These are phyloP conservation scores for Fraxinus floribunda DNA, from an alignment of 305 asterid genomes.

Conservation along the genomic window DNA sequence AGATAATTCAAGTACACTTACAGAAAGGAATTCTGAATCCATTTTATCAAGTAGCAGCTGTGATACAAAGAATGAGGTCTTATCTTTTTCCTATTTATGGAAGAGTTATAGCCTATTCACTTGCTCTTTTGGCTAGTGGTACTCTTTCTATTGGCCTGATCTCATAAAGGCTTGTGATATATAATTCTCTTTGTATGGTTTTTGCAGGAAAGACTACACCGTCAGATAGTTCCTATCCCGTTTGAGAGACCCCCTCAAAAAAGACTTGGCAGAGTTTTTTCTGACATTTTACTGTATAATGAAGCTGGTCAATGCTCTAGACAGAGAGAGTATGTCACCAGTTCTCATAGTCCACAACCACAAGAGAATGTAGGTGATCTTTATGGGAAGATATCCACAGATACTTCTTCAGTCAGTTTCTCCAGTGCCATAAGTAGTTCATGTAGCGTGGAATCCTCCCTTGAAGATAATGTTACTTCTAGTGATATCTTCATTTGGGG, in stretches of 20 bases:
- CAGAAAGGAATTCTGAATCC: conserved; percentile 42
- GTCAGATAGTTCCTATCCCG: conserved; percentile 28
- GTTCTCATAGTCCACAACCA: conserved; percentile 39
- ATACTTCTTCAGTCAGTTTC: conserved; percentile 42
- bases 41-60: conserved; percentile 41
- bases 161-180: neutral
- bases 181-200: conserved; percentile 10
- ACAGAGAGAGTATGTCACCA: conserved; percentile 33
- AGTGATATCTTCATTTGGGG: conserved; percentile 67
- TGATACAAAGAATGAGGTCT: conserved; percentile 48
- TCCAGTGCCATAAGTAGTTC: conserved; percentile 52
- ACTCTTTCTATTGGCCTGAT: neutral
- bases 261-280: conserved; percentile 55
- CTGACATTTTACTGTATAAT: conserved; percentile 45
- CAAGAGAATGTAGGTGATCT: conserved; percentile 28
- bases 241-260: conserved; percentile 45
- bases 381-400: conserved; percentile 39
- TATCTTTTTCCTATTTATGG: conserved; percentile 27
- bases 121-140: neutral
- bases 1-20: conserved; percentile 43
- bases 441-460: conserved; percentile 52
- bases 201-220: conserved; percentile 25
- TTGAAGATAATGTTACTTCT: conserved; percentile 42
- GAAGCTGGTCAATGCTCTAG: conserved; percentile 39
- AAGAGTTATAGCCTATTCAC: conserved; percentile 7